phyloP scores from a whole-genome alignment of 73 alveolate species.

The Stentor roeselii region DNA sequence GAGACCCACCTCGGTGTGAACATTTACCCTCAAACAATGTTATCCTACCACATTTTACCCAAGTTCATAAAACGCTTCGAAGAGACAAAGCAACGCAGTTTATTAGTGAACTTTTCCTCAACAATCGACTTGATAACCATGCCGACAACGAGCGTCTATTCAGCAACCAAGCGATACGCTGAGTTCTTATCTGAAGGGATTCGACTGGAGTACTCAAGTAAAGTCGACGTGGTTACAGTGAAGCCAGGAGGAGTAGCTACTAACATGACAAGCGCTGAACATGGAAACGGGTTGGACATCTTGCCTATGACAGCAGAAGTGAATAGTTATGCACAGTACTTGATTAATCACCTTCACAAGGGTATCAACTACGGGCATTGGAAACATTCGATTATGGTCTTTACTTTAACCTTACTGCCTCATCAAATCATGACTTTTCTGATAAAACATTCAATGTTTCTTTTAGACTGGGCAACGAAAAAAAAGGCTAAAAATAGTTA shows the following conservation, averaged over 20 bases:
- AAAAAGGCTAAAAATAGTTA: too few species aligned
- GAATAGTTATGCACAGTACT: neutral
- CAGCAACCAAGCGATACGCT: conserved; percentile 5
- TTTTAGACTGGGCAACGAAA: neutral
- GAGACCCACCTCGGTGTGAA: neutral
- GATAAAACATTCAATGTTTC: neutral
- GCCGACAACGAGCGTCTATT: neutral
- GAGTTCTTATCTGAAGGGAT: conserved; percentile 6
- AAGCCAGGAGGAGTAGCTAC: conserved; percentile 18
- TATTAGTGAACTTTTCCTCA: neutral
- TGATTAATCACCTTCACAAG: neutral
- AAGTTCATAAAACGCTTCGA: neutral
- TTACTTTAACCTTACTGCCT: neutral
- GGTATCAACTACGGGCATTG: conserved; percentile 26
- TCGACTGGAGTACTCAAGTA: neutral
- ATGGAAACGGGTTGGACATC: neutral
- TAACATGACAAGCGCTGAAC: neutral
- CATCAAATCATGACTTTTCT: conserved; percentile 11
- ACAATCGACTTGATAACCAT: neutral
- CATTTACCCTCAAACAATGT: conserved; percentile 22
- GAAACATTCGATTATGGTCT: neutral
- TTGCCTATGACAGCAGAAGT: neutral
- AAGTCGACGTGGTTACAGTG: neutral
- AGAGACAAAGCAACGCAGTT: conserved; percentile 10
- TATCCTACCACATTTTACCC: neutral